phyloP scores from a whole-genome alignment of 2,329 filamentous ascomycete genomes.

The Myotisia sp. region DNA sequence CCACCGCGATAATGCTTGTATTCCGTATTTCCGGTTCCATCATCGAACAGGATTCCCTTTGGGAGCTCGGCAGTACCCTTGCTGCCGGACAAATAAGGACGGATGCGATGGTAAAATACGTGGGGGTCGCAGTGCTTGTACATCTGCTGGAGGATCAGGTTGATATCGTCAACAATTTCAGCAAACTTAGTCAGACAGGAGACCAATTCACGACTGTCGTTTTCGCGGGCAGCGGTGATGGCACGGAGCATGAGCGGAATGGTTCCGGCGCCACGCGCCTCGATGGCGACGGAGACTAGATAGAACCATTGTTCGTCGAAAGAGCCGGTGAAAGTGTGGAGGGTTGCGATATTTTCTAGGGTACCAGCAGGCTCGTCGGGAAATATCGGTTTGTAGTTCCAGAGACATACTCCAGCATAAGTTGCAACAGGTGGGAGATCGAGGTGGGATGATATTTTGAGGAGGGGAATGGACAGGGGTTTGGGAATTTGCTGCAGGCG shows the following conservation, averaged over 20 bases:
- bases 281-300: conserved; percentile 85
- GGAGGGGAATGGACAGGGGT: conserved; percentile 67
- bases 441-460: conserved; percentile 60
- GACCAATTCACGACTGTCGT: conserved; percentile 57
- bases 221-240: conserved; percentile 60
- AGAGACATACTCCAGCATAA: conserved; percentile 79
- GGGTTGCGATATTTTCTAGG: conserved; percentile 73
- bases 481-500: conserved; percentile 50
- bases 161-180: conserved; percentile 75
- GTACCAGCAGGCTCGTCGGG: conserved; percentile 65
- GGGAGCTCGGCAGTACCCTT: conserved; percentile 96
- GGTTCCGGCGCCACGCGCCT: conserved; percentile 75
- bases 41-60: conserved; percentile 73
- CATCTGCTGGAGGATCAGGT: conserved; percentile 66
- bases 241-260: conserved; percentile 81
- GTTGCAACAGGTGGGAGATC: conserved; percentile 87
- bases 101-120: conserved; percentile 88
- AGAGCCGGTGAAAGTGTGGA: conserved; percentile 84
- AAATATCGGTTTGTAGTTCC: conserved; percentile 95
- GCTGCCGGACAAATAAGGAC: conserved; percentile 88
- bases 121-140: conserved; percentile 90
- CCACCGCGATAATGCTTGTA: conserved; percentile 84
- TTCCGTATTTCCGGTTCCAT: conserved; percentile 51
- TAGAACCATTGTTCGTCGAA: conserved; percentile 99
- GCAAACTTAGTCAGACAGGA: conserved; percentile 68